These are phyloP conservation scores for Penicillium thymicola DNA, from an alignment of 2,329 filamentous ascomycete species.

Conservation along the genomic window DNA sequence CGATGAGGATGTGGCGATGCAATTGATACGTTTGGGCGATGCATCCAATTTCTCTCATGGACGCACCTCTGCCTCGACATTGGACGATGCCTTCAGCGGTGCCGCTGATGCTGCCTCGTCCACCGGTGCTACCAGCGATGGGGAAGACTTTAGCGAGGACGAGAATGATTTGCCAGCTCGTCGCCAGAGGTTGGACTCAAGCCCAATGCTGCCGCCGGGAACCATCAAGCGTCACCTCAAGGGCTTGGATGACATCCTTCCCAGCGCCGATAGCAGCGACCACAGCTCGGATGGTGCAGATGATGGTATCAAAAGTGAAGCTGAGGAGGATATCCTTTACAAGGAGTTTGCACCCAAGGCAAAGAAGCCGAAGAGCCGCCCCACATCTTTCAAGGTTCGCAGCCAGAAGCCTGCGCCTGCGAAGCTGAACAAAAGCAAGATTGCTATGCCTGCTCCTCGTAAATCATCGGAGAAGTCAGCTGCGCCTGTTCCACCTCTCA, in stretches of 20 bases:
- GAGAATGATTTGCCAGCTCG: conserved; percentile 51
- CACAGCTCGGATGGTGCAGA: conserved; percentile 62
- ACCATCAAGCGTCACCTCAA: conserved; percentile 47
- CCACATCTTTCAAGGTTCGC: conserved; percentile 32
- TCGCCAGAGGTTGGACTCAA: conserved; percentile 43
- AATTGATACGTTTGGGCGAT: conserved; percentile 92
- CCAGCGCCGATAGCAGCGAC: conserved; percentile 57
- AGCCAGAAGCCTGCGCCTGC: conserved; percentile 27
- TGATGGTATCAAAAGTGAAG: conserved; percentile 53
- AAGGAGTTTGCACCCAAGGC: conserved; percentile 43
- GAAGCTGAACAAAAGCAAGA: conserved; percentile 38
- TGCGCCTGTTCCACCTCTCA: conserved; percentile 23
- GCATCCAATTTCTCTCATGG: conserved; percentile 91
- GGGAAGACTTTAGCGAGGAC: conserved; percentile 62
- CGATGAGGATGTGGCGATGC: conserved; percentile 95
- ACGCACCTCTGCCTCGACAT: conserved; percentile 85
- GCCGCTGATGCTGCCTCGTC: conserved; percentile 81
- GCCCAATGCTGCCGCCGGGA: conserved; percentile 45
- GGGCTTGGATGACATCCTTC: conserved; percentile 51
- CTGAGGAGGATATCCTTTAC: conserved; percentile 44
- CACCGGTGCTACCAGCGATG: conserved; percentile 77
- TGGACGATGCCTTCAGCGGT: conserved; percentile 91
- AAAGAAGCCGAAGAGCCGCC: conserved; percentile 53
- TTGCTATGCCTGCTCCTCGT: conserved; percentile 33
- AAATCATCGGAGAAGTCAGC: conserved; percentile 37